Conservation (phyloP, 2,329 filamentous ascomycete species). For the Mycosphaerella arachidis region DNA sequence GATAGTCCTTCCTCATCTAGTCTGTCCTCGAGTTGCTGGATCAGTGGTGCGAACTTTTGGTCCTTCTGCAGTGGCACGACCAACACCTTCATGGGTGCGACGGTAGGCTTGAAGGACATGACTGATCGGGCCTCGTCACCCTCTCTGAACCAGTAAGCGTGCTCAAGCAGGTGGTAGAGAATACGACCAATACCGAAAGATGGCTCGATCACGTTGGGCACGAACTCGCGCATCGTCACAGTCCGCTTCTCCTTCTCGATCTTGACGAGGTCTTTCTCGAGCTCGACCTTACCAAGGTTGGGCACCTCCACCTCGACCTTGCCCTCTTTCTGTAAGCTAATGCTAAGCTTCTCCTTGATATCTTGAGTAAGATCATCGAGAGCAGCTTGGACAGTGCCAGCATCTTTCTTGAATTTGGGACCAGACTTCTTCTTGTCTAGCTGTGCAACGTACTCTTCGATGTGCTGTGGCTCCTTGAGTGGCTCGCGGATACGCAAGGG, state of each 20-base stretch:
- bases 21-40: constrained; percentile 67
- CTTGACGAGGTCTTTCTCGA: constrained; percentile 72
- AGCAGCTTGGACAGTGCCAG: constrained; percentile 76
- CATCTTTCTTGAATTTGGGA: constrained; percentile 91
- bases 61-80: constrained; percentile 84
- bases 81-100: constrained; percentile 93
- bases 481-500: constrained; percentile 80
- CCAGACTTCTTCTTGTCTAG: constrained; percentile 95
- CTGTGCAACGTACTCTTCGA: constrained; percentile 85
- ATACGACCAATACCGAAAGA: constrained; percentile 97
- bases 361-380: constrained; percentile 73
- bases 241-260: constrained; percentile 79
- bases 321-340: constrained; percentile 67
- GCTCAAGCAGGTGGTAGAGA: constrained; percentile 87
- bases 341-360: constrained; percentile 71
- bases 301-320: constrained; percentile 74
- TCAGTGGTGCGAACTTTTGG: constrained; percentile 71
- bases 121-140: constrained; percentile 80
- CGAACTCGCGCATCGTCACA: constrained; percentile 85
- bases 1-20: constrained; percentile 74
- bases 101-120: constrained; percentile 67
- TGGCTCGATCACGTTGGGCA: constrained; percentile 81
- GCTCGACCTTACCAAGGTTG: constrained; percentile 68
- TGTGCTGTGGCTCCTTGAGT: constrained; percentile 68
- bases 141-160: constrained; percentile 88